Evolutionary conservation across 2,329 filamentous ascomycete species (phyloP).

Genomic region (Chrysosporium keratinophilum): DNA sequence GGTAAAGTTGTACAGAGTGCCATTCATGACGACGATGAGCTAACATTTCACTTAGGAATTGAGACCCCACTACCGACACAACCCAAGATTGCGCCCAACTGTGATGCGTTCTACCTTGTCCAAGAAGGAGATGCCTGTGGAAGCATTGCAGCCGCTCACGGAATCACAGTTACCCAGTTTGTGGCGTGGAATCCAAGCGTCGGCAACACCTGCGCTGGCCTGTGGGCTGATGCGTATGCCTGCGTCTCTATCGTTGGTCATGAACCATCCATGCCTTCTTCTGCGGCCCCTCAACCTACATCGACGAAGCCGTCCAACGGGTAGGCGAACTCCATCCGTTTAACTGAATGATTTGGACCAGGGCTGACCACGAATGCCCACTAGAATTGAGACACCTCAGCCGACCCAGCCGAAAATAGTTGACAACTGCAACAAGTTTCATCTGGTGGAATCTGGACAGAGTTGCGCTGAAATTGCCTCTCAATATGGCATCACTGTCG

Average conservation of each 20-base stretch:
- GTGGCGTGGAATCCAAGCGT: slow-evolving; percentile 4
- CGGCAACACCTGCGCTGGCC: background rate
- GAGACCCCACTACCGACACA: background rate
- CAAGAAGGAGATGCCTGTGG: background rate
- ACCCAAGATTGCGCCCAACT: background rate
- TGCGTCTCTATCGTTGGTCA: slow-evolving; percentile 1
- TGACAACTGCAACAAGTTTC: slow-evolving; percentile 2
- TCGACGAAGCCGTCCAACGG: background rate
- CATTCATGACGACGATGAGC: background rate
- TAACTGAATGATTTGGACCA: background rate
- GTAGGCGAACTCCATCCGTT: background rate
- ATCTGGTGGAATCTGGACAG: background rate
- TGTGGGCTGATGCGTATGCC: slow-evolving; percentile 5
- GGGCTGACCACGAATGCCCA: background rate
- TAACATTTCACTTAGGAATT: background rate
- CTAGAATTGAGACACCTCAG: background rate
- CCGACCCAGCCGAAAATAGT: slow-evolving; percentile 7
- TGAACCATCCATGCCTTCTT: background rate
- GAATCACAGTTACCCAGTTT: background rate
- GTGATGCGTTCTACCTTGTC: slow-evolving; percentile 5
- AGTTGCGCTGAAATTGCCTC: slow-evolving; percentile 3
- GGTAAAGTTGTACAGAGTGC: background rate
- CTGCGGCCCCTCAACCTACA: background rate
- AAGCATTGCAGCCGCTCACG: background rate
- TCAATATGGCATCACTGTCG: slow-evolving; percentile 6